Percentiles rank a stretch among this genome's conserved stretches.
Conservation (phyloP, 2,329 filamentous ascomycete species). For the Tricladium varicosporioides region DNA sequence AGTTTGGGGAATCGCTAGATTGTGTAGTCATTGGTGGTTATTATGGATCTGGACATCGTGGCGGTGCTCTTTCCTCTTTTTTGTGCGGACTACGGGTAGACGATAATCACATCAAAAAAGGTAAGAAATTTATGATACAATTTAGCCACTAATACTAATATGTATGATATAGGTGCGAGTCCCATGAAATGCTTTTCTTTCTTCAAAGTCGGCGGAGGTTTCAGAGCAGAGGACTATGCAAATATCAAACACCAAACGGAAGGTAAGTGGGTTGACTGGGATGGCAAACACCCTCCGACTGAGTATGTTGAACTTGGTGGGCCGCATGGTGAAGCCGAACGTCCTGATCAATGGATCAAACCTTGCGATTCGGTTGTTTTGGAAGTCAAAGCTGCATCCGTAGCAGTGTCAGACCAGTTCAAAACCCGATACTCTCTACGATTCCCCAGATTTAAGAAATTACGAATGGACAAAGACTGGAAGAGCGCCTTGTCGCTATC, state of each 20-base stretch:
- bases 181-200: slow-evolving; percentile 87
- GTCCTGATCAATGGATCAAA: slow-evolving; percentile 90
- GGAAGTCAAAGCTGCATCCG: slow-evolving; percentile 82
- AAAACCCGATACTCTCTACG: slow-evolving; percentile 74
- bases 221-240: slow-evolving; percentile 80
- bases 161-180: slow-evolving; percentile 40
- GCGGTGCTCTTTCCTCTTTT: slow-evolving; percentile 80
- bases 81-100: slow-evolving; percentile 83
- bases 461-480: slow-evolving; percentile 85
- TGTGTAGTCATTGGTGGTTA: slow-evolving; percentile 89
- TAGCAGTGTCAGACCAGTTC: slow-evolving; percentile 75
- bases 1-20: slow-evolving; percentile 91
- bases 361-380: slow-evolving; percentile 85
- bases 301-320: slow-evolving; percentile 80
- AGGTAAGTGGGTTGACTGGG: slow-evolving; percentile 89
- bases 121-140: slow-evolving; percentile 12
- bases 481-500: slow-evolving; percentile 72
- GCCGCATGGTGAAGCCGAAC: slow-evolving; percentile 68
- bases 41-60: slow-evolving; percentile 82
- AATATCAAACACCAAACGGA: slow-evolving; percentile 81
- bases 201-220: slow-evolving; percentile 96
- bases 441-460: slow-evolving; percentile 83
- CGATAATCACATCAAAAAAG: slow-evolving; percentile 57
- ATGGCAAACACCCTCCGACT: slow-evolving; percentile 70
- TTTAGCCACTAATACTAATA: background rate